These are phyloP conservation scores for Pyrus betulifolia DNA, from an alignment of 306 rosid species.

Conservation along the genomic window DNA sequence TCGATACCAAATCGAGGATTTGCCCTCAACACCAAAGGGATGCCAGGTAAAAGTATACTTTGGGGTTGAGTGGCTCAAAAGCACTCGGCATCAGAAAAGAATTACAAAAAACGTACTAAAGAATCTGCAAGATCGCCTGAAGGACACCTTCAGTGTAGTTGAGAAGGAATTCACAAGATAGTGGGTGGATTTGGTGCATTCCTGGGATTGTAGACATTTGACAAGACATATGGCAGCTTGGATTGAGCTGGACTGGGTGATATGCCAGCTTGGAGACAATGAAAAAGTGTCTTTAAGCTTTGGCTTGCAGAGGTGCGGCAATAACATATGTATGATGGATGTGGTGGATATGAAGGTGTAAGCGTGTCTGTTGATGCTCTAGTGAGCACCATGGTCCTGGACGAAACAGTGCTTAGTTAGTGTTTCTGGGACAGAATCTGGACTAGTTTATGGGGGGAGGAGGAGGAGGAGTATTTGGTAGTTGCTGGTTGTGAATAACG, in stretches of 20 bases:
- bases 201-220: not conserved
- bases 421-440: not conserved
- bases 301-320: conserved; percentile 1
- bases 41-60: conserved; percentile 58
- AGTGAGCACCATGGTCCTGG: not conserved
- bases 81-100: conserved; percentile 69
- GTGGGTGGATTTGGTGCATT: conserved; percentile 1
- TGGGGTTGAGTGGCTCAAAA: conserved; percentile 90
- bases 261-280: not conserved
- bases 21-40: conserved; percentile 37
- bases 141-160: conserved; percentile 36
- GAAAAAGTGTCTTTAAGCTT: not conserved
- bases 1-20: conserved; percentile 71
- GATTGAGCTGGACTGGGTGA: not conserved
- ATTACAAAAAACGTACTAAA: conserved; percentile 62
- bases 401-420: not conserved
- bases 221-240: not conserved
- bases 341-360: not conserved
- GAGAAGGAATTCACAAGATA: conserved; percentile 66
- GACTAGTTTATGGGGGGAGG: not conserved
- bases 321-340: not conserved
- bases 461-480: not conserved
- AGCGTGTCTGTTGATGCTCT: not conserved
- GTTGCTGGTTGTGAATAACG: not conserved
- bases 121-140: conserved; percentile 43